These are phyloP conservation scores for Gaeumannomyces tritici DNA, from an alignment of 2,329 filamentous ascomycete genomes.

Conservation along the genomic window DNA sequence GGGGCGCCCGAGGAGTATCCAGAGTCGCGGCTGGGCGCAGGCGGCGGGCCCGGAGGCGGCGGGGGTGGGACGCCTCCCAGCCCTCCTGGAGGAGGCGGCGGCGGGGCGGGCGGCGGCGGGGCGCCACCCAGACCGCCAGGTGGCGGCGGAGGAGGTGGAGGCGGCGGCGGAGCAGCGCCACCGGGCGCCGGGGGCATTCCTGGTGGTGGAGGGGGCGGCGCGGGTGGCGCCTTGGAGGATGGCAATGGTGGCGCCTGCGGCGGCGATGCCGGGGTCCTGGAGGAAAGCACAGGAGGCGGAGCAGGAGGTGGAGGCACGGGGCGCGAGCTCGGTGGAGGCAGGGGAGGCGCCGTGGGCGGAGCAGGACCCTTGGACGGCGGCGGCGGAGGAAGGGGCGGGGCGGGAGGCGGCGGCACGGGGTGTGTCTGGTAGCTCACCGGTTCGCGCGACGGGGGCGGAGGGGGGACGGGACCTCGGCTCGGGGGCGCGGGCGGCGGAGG, in stretches of 20 bases:
- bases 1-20: conserved; percentile 47
- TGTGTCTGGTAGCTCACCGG: conserved; percentile 9
- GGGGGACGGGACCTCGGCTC: conserved; percentile 60
- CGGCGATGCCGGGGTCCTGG: conserved; percentile 20
- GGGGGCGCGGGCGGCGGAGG: conserved; percentile 60
- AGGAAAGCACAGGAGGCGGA: conserved; percentile 35
- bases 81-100: conserved; percentile 25
- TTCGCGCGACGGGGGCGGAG: conserved; percentile 50
- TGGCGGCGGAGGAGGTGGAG: conserved; percentile 34
- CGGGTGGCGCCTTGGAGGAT: conserved; percentile 17
- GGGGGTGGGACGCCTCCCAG: conserved; percentile 23
- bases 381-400: conserved; percentile 27
- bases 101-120: conserved; percentile 36
- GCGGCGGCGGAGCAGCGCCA: conserved; percentile 26
- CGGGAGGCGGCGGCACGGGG: conserved; percentile 9
- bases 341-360: conserved; percentile 31
- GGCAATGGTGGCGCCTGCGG: conserved; percentile 22
- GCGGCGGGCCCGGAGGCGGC: conserved; percentile 40
- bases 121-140: conserved; percentile 11
- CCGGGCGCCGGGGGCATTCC: conserved; percentile 20
- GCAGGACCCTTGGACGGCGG: conserved; percentile 38
- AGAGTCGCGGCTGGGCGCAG: conserved; percentile 48
- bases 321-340: conserved; percentile 41
- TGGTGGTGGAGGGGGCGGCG: conserved; percentile 30
- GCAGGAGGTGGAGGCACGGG: conserved; percentile 28